Percentiles rank a stretch among this genome's conserved stretches.
phyloP scores from a whole-genome alignment of 257 asterid species.

The Rubia yunnanensis region DNA sequence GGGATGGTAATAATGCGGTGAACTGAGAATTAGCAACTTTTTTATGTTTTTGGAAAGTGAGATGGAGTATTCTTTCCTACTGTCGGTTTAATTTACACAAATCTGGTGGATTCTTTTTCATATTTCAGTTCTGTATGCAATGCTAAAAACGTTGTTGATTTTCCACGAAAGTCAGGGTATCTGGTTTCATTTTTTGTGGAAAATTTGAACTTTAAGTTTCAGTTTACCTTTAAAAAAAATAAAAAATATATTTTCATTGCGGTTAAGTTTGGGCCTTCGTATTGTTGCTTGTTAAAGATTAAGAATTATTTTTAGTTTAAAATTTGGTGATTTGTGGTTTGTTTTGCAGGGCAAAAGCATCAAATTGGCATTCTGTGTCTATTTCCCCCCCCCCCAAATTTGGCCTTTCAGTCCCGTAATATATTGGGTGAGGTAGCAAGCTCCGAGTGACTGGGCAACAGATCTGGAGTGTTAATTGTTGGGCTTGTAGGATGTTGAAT shows the following conservation, averaged over 20 bases:
- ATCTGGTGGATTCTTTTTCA: neutral
- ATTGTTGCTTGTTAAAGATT: neutral
- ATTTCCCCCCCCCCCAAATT: neutral
- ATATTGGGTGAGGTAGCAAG: slow-evolving; percentile 1
- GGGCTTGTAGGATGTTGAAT: slow-evolving; percentile 43
- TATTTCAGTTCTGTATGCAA: neutral
- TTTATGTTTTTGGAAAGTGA: neutral
- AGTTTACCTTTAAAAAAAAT: neutral
- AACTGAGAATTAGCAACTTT: neutral
- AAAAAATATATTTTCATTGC: too few relatives aligned
- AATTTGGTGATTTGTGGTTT: neutral
- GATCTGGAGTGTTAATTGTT: slow-evolving; percentile 21
- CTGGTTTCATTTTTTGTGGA: neutral
- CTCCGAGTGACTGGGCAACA: neutral
- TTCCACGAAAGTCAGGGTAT: neutral
- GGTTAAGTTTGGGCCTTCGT: neutral
- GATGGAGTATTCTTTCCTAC: neutral
- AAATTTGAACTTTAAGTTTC: too few relatives aligned
- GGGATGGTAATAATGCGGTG: neutral
- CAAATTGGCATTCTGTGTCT: neutral
- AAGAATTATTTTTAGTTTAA: neutral
- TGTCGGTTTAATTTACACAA: neutral
- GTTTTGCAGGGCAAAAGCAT: slow-evolving; percentile 11
- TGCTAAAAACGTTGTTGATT: neutral
- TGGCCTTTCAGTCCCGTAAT: slow-evolving; percentile 8